Percentiles rank a stretch among this genome's conserved stretches.
Conservation (phyloP, 2,329 filamentous ascomycete genomes). For the Fusarium floridanum region DNA sequence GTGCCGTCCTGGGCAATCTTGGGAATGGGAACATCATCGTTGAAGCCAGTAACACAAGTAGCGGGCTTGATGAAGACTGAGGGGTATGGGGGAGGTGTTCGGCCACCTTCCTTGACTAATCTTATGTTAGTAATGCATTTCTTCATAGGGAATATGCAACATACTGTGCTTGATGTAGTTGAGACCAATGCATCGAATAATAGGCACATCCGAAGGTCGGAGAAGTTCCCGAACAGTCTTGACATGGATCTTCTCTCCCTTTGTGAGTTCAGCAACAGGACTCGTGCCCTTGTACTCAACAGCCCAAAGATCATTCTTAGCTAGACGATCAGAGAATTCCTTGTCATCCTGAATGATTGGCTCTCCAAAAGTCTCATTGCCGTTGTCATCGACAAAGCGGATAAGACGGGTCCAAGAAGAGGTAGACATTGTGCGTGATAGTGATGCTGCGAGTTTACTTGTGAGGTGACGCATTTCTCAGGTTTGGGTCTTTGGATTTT, state of each 20-base stretch:
- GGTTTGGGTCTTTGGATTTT: conserved; percentile 6
- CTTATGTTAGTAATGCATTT: not conserved
- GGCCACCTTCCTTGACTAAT: conserved; percentile 64
- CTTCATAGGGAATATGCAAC: not conserved
- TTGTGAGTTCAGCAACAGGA: conserved; percentile 40
- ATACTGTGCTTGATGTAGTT: conserved; percentile 55
- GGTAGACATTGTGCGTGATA: conserved; percentile 40
- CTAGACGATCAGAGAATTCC: conserved; percentile 43
- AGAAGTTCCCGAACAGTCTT: conserved; percentile 50
- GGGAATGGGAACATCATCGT: conserved; percentile 58
- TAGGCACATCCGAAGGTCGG: conserved; percentile 50
- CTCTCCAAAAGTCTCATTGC: conserved; percentile 52
- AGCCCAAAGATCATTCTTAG: conserved; percentile 47
- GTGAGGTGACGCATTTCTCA: conserved; percentile 15
- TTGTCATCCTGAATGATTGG: conserved; percentile 44
- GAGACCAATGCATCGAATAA: conserved; percentile 53
- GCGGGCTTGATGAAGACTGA: conserved; percentile 66
- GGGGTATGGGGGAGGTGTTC: conserved; percentile 63
- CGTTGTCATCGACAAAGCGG: conserved; percentile 52
- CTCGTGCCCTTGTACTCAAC: conserved; percentile 48
- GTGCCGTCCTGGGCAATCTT: conserved; percentile 60
- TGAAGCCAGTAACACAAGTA: conserved; percentile 54
- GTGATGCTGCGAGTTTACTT: conserved; percentile 6
- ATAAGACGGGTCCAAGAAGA: conserved; percentile 49
- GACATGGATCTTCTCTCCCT: conserved; percentile 48